Conservation (phyloP, 2,329 filamentous ascomycete genomes). For the Neobulgaria alba region DNA sequence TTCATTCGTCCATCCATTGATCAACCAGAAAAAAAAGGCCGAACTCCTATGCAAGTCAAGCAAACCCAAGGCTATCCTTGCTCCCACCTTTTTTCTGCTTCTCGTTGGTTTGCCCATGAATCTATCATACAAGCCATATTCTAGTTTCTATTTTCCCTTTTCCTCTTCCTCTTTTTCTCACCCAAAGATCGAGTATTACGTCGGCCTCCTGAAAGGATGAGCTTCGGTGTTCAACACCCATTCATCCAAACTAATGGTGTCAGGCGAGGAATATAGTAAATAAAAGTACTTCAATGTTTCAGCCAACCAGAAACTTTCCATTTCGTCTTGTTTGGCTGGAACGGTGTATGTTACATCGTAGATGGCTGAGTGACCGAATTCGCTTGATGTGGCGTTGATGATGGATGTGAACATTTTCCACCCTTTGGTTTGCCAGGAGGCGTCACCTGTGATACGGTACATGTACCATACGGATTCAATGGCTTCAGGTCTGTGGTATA, state of each 20-base stretch:
- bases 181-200: too few relatives aligned
- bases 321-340: conserved; percentile 45
- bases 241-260: conserved; percentile 54
- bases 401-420: conserved; percentile 80
- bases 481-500: conserved; percentile 46
- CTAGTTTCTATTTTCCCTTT: too few relatives aligned
- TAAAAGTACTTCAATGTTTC: conserved; percentile 94
- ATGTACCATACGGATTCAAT: conserved; percentile 86
- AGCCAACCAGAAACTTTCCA: conserved; percentile 87
- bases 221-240: conserved; percentile 48
- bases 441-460: conserved; percentile 80
- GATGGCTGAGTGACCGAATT: conserved; percentile 63
- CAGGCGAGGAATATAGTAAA: conserved; percentile 64
- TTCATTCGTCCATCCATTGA: too few relatives aligned
- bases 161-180: too few relatives aligned
- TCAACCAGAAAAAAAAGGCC: too few relatives aligned
- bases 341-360: conserved; percentile 46
- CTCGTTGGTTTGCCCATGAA: too few relatives aligned
- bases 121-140: too few relatives aligned
- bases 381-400: conserved; percentile 54
- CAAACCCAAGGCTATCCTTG: too few relatives aligned
- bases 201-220: conserved; percentile 28
- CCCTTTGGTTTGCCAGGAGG: conserved; percentile 66
- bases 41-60: too few relatives aligned
- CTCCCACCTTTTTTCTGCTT: too few relatives aligned